Evolutionary conservation across 2,329 filamentous ascomycete genomes (phyloP).

Genomic region (Trichoderma asperellum): DNA sequence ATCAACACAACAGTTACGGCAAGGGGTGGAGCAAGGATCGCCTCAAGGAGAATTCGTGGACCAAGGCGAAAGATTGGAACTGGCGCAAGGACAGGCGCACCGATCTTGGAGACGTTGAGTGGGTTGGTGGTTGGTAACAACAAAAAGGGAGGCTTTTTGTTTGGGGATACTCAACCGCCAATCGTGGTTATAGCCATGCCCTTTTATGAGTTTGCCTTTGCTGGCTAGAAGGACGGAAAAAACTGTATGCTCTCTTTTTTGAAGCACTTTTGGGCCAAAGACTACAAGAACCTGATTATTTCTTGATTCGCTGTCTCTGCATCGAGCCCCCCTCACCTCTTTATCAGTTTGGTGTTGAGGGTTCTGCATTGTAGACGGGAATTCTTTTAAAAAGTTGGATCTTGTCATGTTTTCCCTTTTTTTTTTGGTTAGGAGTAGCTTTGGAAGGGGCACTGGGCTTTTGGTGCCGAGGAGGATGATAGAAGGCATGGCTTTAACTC

Average conservation of each 20-base stretch:
- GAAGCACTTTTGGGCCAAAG: constrained; percentile 1
- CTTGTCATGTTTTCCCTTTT: constrained; percentile 10
- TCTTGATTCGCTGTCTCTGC: constrained; percentile 17
- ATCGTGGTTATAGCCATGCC: constrained; percentile 61
- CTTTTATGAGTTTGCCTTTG: constrained; percentile 16
- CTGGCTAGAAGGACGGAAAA: constrained; percentile 3
- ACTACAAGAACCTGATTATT: neutral
- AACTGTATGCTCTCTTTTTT: neutral
- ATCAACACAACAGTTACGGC: constrained; percentile 35
- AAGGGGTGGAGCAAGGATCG: constrained; percentile 49
- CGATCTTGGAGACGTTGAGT: constrained; percentile 82
- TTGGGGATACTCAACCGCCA: constrained; percentile 50
- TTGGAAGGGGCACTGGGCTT: constrained; percentile 8
- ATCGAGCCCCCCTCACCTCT: neutral
- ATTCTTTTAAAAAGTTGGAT: constrained; percentile 10
- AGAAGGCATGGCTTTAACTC: constrained; percentile 53
- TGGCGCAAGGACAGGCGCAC: constrained; percentile 65
- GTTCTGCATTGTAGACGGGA: constrained; percentile 18
- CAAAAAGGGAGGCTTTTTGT: constrained; percentile 44
- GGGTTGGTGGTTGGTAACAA: constrained; percentile 85
- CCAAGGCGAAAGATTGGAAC: constrained; percentile 62
- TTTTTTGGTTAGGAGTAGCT: constrained; percentile 11
- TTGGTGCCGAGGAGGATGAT: constrained; percentile 39
- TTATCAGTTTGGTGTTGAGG: neutral
- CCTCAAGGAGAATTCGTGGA: constrained; percentile 59